These are phyloP conservation scores for Panicum miliaceum DNA, from an alignment of 176 grass and related monocot species.

Conservation along the genomic window DNA sequence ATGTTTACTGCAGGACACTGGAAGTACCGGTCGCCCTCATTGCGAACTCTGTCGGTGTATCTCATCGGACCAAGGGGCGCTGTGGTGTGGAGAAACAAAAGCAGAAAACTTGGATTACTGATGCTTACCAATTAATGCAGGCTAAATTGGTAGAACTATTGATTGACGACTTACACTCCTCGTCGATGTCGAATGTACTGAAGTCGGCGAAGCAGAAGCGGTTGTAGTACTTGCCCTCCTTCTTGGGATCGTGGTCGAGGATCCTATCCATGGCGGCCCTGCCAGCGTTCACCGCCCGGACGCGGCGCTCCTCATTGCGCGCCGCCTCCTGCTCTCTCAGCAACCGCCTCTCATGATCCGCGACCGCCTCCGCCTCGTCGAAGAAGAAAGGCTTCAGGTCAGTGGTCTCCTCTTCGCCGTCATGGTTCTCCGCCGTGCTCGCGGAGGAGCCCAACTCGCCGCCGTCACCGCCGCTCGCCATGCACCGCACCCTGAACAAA, in stretches of 20 bases:
- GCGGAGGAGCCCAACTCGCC: background rate
- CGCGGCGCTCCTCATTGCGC: background rate
- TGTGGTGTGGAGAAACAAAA: background rate
- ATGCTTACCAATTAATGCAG: too few relatives aligned
- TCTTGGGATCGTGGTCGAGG: conserved; percentile 5
- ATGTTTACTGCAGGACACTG: background rate
- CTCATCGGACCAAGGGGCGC: background rate
- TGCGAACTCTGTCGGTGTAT: background rate
- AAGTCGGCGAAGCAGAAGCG: background rate
- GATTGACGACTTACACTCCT: background rate
- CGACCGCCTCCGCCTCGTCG: background rate
- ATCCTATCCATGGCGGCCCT: background rate
- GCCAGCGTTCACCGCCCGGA: background rate
- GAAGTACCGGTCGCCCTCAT: background rate
- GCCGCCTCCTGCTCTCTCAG: background rate
- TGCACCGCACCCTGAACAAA: background rate
- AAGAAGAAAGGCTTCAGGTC: background rate
- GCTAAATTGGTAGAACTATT: too few relatives aligned
- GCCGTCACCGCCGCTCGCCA: background rate
- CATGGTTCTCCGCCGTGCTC: too few relatives aligned
- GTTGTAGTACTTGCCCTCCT: background rate
- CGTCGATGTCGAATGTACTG: background rate
- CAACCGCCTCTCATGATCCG: background rate
- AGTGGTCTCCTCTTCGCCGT: background rate
- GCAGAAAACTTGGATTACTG: too few relatives aligned